Conservation (phyloP, 805 yeast genomes). For the Naumovozyma baii region DNA sequence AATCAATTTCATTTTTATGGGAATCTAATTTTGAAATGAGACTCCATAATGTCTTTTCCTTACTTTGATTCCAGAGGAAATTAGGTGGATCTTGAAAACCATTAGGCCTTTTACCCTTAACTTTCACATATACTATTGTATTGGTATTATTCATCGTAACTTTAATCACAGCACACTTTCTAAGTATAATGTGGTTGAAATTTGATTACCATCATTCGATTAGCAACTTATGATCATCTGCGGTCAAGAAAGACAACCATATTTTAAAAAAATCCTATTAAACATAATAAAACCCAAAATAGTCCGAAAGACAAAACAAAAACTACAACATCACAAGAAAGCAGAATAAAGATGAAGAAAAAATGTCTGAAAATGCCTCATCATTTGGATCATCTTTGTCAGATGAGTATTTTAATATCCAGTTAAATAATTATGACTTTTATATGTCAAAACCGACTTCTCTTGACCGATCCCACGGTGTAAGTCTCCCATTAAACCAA, state of each 20-base stretch:
- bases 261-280: neutral
- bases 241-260: too few species aligned
- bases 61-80: constrained; percentile 26
- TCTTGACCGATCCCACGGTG: constrained; percentile 40
- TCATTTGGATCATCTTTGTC: constrained; percentile 3
- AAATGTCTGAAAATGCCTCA: neutral
- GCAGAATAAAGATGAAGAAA: neutral
- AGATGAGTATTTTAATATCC: constrained; percentile 33
- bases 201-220: too few species aligned
- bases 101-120: constrained; percentile 34
- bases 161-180: too few species aligned
- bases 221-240: too few species aligned
- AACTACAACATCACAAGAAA: too few species aligned
- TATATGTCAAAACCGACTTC: constrained; percentile 49
- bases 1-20: constrained; percentile 19
- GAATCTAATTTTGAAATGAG: constrained; percentile 18
- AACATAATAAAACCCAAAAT: too few species aligned
- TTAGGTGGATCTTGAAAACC: constrained; percentile 34
- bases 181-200: too few species aligned
- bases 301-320: too few species aligned
- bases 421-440: constrained; percentile 55
- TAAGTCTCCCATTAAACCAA: constrained; percentile 24
- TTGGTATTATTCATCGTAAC: constrained; percentile 21
- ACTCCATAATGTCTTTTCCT: constrained; percentile 28
- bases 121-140: constrained; percentile 36